Evolutionary conservation across 2,329 filamentous ascomycete genomes (phyloP), one percentile per base, ranked within the genome.

Genomic region (Penicillium sp.): DNA sequence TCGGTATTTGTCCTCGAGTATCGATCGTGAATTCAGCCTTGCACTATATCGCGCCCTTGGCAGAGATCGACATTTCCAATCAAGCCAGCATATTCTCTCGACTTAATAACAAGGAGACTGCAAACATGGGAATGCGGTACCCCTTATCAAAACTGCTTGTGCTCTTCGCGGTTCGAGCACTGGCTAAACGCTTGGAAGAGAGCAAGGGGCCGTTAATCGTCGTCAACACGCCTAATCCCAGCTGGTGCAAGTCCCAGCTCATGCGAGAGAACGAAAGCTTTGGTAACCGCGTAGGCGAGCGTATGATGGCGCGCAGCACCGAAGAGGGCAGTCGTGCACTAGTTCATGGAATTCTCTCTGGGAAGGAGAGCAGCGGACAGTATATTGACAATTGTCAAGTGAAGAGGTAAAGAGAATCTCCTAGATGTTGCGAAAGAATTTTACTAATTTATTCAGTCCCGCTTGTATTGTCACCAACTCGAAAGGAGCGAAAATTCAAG

Each of bases 151-250:
- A 69, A 37, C 44, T 69, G 17, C 33, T 69, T 15, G 66, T 68
- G 1, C 42, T 68, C 9, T 69, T 67, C 37, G 65, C 47, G 7
- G 65, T 65, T 13, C 61, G 67, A 13, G 67, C 66, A 28, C 47
- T 69, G 5, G 62, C 64, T 1, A 22, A 56, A 7, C 53, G 35
- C 3, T 15, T 62, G 9, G 45, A 45, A 26, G 33, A 49, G 22
- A 45, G 19, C 13, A 56, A 53, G 13, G 51, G 55, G 9, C 56
- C 59, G 4, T n/a, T 58, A n/a, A 62, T 75, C 17, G 71, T 79
- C 19, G 61, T 81, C 60, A 81, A 80, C 60, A 72, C 78, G 13
- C 75, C 78, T 0, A 81, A 80, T 51, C 79, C 79, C 1, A 80
- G 79, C 47, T 78, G 73, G 57, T 81, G 79, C 72, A 76, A 78